These are phyloP conservation scores for Syzygium jambos DNA, from an alignment of 345 rosid genomes.

Conservation along the genomic window DNA sequence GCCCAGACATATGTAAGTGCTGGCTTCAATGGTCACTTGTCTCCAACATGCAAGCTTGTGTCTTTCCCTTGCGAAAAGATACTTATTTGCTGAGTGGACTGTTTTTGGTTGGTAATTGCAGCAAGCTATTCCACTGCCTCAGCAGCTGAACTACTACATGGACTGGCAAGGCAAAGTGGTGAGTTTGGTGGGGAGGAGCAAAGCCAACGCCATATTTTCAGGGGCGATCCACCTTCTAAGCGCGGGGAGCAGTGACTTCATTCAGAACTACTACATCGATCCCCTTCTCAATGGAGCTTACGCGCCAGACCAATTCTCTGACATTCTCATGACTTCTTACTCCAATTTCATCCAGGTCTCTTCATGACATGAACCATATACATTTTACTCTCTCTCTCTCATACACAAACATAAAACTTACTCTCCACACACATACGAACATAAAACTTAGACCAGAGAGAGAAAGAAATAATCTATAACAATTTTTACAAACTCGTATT, in stretches of 20 bases:
- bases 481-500: neutral
- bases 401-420: neutral
- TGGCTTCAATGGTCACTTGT: neutral
- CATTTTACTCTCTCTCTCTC: neutral
- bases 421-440: neutral
- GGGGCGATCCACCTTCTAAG: slow-evolving; percentile 69
- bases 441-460: neutral
- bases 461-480: neutral
- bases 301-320: slow-evolving; percentile 55
- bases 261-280: slow-evolving; percentile 84
- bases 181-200: slow-evolving; percentile 36
- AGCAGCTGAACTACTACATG: slow-evolving; percentile 68
- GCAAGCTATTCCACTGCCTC: slow-evolving; percentile 59
- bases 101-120: slow-evolving; percentile 18
- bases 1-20: slow-evolving; percentile 53
- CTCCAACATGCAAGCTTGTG: neutral
- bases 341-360: slow-evolving; percentile 69
- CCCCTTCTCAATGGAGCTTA: slow-evolving; percentile 42
- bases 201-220: slow-evolving; percentile 44
- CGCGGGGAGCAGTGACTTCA: slow-evolving; percentile 83
- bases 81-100: neutral
- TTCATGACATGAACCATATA: neutral
- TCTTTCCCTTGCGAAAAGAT: neutral
- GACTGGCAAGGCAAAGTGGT: slow-evolving; percentile 56
- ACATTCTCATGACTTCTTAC: slow-evolving; percentile 56